Evolutionary conservation across 108 stramenopile species (phyloP), one percentile per base, ranked within the genome.

Genomic region (Pseudonitzschia pungens): DNA sequence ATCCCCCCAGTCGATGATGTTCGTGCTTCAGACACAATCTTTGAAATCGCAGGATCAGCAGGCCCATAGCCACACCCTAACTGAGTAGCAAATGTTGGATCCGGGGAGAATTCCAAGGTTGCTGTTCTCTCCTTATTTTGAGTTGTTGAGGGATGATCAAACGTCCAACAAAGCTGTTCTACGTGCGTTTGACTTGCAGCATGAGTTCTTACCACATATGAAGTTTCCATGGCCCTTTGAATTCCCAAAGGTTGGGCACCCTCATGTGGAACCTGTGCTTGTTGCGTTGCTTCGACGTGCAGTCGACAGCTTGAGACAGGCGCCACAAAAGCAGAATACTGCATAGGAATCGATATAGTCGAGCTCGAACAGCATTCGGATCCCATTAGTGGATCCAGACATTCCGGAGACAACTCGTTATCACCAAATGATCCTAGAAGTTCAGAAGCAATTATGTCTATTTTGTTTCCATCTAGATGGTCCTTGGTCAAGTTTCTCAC

Each of bases 371-470:
- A 83, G 40, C 93, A 81, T 40, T 88, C 84, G 57, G 83, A 83
- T 53, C 56, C 67, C 60, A 98, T 89, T 0, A 97, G 86, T 8
- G 94, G 96, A 73, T 98, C 97, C 68, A 99, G 74, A 82, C 99
- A 99, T 76, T 99, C 99, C 6, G 99, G 99, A 29, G 94, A 93
- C 55, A 99, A 84, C 76, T 99, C 98, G 78, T 99, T 99, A 83
- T 98, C 97, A 3, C 98, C 99, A 84, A 97, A 99, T 24, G 91
- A 92, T 9, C 98, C 99, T 21, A 99, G 77, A 11, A 99, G 83
- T 81, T 99, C 99, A 45, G 89, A 91, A 16, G 99, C 97, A n/a
- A 99, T 77, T 50, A 98, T 87, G 76, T 98, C 97, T 27, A 92
- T 77, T 75, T 87, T 77, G 20, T 67, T 62, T 40, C 79, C 73